phyloP scores from a whole-genome alignment of 2,329 filamentous ascomycete genomes.

The Venturia pyrina region DNA sequence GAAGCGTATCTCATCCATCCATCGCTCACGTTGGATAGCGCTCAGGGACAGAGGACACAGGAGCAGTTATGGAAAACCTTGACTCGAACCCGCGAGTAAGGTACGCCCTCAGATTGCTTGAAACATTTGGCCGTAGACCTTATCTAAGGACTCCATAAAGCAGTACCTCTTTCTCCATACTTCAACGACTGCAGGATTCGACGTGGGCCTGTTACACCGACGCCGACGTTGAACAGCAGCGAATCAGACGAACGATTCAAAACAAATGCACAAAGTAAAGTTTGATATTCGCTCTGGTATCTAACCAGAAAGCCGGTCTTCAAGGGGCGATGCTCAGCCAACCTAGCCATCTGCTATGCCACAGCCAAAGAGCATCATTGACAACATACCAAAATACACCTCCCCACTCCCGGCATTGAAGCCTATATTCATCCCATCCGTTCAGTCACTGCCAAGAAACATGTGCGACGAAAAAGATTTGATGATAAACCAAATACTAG shows the following conservation, averaged over 20 bases:
- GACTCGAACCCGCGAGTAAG: no score
- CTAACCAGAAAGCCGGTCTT: conserved; percentile 2
- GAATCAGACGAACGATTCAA: not conserved
- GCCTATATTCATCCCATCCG: not conserved
- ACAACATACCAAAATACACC: not conserved
- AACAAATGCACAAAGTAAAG: not conserved
- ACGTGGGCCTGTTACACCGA: not conserved
- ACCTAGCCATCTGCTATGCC: not conserved
- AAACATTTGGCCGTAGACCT: no score
- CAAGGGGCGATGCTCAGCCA: not conserved
- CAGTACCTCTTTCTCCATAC: no score
- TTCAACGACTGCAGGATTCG: no score
- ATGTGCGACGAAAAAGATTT: not conserved
- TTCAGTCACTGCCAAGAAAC: not conserved
- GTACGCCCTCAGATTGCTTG: no score
- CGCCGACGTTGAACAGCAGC: not conserved
- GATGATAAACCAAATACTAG: not conserved
- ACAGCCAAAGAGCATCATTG: not conserved
- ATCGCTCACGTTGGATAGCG: no score
- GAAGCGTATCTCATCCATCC: no score
- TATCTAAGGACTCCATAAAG: no score
- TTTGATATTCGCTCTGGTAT: not conserved
- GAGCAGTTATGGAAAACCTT: no score
- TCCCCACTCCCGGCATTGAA: not conserved
- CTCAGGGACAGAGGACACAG: no score